phyloP scores from a whole-genome alignment of 139 green algal species.

The Trebouxia sp. region DNA sequence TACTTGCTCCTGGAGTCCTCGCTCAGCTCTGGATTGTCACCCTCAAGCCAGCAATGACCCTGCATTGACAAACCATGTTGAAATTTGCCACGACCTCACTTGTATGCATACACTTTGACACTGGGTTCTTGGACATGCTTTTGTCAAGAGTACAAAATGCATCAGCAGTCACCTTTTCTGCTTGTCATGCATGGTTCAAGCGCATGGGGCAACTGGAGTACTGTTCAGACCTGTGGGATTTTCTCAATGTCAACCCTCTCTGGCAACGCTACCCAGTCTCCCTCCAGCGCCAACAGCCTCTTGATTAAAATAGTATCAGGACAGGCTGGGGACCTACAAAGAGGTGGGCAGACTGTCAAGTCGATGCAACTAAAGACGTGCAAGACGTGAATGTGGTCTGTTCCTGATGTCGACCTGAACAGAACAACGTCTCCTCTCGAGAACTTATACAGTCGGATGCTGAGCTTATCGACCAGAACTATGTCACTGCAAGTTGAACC shows the following conservation, averaged over 20 bases:
- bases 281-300: slow-evolving; percentile 78
- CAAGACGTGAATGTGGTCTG: not conserved
- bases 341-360: not conserved
- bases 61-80: slow-evolving; percentile 36
- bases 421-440: slow-evolving; percentile 69
- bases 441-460: slow-evolving; percentile 57
- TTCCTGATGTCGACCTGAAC: slow-evolving; percentile 49
- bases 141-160: too few relatives aligned
- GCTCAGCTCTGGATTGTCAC: slow-evolving; percentile 66
- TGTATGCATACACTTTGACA: too few relatives aligned
- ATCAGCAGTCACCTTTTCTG: too few relatives aligned
- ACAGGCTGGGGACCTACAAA: slow-evolving; percentile 65
- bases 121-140: too few relatives aligned
- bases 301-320: slow-evolving; percentile 74
- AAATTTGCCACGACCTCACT: too few relatives aligned
- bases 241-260: slow-evolving; percentile 39
- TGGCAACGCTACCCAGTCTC: slow-evolving; percentile 70
- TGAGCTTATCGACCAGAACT: slow-evolving; percentile 71
- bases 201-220: too few relatives aligned
- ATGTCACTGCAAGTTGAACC: slow-evolving; percentile 29
- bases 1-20: slow-evolving; percentile 65
- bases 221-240: slow-evolving; percentile 56
- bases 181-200: not conserved
- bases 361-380: too few relatives aligned
- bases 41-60: slow-evolving; percentile 87